phyloP scores from a whole-genome alignment of 75 land plant species.

The Pinus albicaulis region DNA sequence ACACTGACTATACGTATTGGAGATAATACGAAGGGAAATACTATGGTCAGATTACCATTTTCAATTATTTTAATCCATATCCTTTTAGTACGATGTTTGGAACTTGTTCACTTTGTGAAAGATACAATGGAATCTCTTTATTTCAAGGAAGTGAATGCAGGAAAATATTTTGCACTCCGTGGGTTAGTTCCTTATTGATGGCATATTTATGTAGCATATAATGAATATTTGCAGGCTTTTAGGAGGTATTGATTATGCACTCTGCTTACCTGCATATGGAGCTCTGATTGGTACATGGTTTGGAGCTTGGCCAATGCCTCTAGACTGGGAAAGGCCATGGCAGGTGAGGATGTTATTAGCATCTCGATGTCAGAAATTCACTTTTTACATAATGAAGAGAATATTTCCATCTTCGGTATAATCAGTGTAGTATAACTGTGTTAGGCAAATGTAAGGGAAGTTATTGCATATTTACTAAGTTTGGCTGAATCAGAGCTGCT shows the following conservation, averaged over 20 bases:
- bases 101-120: slow-evolving; percentile 5
- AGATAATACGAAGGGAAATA: neutral
- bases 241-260: slow-evolving; percentile 52
- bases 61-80: neutral
- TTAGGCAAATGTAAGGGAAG: too few species aligned
- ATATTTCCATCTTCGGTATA: too few species aligned
- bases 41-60: neutral
- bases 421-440: too few species aligned
- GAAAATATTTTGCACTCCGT: neutral
- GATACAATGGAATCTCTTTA: neutral
- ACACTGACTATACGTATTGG: neutral
- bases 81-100: neutral
- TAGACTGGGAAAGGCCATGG: slow-evolving; percentile 99
- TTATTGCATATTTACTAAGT: too few species aligned
- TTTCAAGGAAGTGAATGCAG: neutral
- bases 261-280: slow-evolving; percentile 96
- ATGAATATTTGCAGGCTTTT: slow-evolving; percentile 40
- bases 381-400: too few species aligned
- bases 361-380: too few species aligned
- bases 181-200: neutral
- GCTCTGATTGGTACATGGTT: slow-evolving; percentile 94
- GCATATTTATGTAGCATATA: neutral
- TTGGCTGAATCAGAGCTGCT: too few species aligned
- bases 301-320: slow-evolving; percentile 99
- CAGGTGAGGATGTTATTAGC: slow-evolving; percentile 51